Percentiles rank a stretch among this genome's conserved stretches.
These are phyloP conservation scores for Smittium culicis DNA, from an alignment of 371 early-diverging fungal genomes.

Conservation along the genomic window DNA sequence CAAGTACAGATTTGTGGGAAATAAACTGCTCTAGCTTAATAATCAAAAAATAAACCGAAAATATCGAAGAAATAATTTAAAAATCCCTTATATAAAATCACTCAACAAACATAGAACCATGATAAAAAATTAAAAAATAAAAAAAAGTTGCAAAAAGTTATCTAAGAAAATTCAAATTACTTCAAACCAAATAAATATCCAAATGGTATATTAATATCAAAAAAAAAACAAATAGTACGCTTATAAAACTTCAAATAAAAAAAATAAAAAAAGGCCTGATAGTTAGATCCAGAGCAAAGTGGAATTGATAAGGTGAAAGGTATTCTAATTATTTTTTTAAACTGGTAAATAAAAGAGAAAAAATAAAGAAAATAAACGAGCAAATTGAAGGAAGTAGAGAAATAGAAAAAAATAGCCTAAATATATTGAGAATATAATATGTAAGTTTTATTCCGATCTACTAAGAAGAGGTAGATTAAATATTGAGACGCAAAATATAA, in stretches of 20 bases:
- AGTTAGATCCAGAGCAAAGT: constrained; percentile 1
- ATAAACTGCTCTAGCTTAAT: too few species aligned
- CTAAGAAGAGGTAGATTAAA: neutral
- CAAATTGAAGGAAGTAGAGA: neutral
- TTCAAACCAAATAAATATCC: neutral
- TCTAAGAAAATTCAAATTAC: neutral
- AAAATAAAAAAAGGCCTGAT: neutral
- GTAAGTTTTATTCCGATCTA: constrained; percentile 2
- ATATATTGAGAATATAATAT: neutral
- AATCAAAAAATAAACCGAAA: too few species aligned
- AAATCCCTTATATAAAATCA: too few species aligned
- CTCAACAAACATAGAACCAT: neutral
- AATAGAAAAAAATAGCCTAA: neutral
- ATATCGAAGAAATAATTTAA: too few species aligned
- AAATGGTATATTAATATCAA: too few species aligned
- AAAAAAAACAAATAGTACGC: neutral
- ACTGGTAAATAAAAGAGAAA: neutral
- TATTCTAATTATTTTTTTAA: neutral
- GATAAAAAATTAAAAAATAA: neutral
- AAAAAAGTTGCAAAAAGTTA: neutral
- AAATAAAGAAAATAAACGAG: neutral
- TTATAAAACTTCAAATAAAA: neutral
- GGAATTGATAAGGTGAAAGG: neutral
- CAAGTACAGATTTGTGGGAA: too few species aligned
- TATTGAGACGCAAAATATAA: neutral